Evolutionary conservation across 306 rosid genomes (phyloP), one percentile per base, ranked within the genome.

Genomic region (Arachis stenosperma): DNA sequence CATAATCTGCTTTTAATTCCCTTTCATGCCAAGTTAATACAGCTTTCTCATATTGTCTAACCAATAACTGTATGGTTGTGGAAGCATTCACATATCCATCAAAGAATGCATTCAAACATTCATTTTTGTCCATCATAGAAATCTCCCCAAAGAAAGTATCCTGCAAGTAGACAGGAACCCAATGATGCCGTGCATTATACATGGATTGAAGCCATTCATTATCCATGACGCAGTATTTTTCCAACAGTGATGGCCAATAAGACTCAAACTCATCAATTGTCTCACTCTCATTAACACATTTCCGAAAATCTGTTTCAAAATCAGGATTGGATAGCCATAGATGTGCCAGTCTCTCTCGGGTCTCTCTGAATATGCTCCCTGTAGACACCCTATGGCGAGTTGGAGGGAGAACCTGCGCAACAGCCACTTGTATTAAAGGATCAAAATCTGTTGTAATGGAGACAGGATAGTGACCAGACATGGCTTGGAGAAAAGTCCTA

Each of bases 131-230:
- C 69, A 42, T 82, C 14, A 75, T 62, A 64, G 89, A 72, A 46
- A 80, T 70, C 58, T 89, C 96, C 39, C 96, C 96, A 60, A 89
- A 93, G 86, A 93, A 93, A 14, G 87, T 69, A 67, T 88, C 92
- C 50, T 79, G 83, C 87, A 89, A 40, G 82, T 76, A 90, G 75
- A 93, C 96, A 0, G 96, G 92, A 71, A 89, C 93, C 93, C 98
- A 93, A 69, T 82, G 84, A 61, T 78, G 88, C 41, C 96, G 85
- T 47, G 88, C 90, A 63, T 65, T 74, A 82, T 89, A 93, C 85
- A 93, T 85, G 46, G 86, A 86, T 71, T 79, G 96, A 77, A 93
- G 92, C 98, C 98, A 93, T 70, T 90, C 96, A 71, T 93, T 86
- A 73, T 90, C 91, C 90, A 83, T 76, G 78, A 83, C 14, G 73